Conservation (phyloP, 202 grass and related monocot species). For the Setaria italica region DNA sequence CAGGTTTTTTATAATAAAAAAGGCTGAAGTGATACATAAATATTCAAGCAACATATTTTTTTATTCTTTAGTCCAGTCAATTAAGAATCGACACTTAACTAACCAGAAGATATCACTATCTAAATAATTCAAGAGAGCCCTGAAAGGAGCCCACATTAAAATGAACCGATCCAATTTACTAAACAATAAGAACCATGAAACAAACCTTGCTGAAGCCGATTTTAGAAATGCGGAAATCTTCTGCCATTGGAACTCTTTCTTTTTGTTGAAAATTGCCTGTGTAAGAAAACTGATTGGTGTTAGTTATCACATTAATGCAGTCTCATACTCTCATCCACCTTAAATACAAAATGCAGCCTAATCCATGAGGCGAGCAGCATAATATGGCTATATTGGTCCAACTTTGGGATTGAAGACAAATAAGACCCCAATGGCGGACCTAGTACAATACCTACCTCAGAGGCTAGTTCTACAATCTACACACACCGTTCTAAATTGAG, state of each 20-base stretch:
- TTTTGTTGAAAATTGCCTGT: constrained; percentile 81
- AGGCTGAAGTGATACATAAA: background rate
- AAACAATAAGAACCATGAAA: constrained; percentile 16
- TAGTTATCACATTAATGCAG: constrained; percentile 28
- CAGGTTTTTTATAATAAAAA: background rate
- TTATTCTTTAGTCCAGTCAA: constrained; percentile 23
- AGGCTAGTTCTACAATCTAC: constrained; percentile 17
- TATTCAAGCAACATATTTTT: constrained; percentile 6
- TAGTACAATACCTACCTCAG: background rate
- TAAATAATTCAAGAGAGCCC: constrained; percentile 14
- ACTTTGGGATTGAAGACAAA: constrained; percentile 8
- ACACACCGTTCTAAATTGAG: constrained; percentile 3
- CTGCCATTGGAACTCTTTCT: constrained; percentile 80
- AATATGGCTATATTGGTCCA: background rate
- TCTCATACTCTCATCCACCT: background rate
- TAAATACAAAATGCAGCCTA: constrained; percentile 22
- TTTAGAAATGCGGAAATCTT: constrained; percentile 79
- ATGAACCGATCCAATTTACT: background rate
- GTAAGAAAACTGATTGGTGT: constrained; percentile 31
- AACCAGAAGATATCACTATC: background rate
- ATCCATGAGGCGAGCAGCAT: background rate
- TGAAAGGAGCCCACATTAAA: background rate
- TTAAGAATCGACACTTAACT: constrained; percentile 22
- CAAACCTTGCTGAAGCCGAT: constrained; percentile 67
- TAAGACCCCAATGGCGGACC: background rate